A percentile compares a stretch with the other conserved stretches of the same genome.
These are phyloP conservation scores for Penicillium taxi DNA, from an alignment of 495 filamentous ascomycete genomes.

Conservation along the genomic window DNA sequence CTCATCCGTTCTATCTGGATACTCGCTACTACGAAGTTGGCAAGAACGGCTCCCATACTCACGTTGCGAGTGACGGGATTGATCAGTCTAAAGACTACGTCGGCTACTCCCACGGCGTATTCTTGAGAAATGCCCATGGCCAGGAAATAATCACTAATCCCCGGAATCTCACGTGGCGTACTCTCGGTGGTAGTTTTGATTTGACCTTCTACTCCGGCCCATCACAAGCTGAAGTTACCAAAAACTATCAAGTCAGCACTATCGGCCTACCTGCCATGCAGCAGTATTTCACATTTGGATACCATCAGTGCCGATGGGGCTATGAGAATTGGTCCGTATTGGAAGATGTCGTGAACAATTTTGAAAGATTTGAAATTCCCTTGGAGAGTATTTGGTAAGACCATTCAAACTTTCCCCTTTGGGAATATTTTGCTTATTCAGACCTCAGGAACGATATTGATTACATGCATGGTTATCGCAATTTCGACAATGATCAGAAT, in stretches of 20 bases:
- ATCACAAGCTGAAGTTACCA: constrained; percentile 47
- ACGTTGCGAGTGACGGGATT: constrained; percentile 47
- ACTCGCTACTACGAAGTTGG: constrained; percentile 56
- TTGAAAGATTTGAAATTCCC: constrained; percentile 53
- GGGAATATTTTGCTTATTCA: neutral
- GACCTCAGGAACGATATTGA: constrained; percentile 48
- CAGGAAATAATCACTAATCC: constrained; percentile 64
- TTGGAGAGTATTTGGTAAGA: constrained; percentile 60
- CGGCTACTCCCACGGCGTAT: constrained; percentile 55
- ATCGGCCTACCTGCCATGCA: constrained; percentile 57
- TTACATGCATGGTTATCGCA: constrained; percentile 50
- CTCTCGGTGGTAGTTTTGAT: constrained; percentile 55
- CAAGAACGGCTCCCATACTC: constrained; percentile 42
- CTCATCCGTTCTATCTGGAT: constrained; percentile 56
- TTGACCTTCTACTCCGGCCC: constrained; percentile 57
- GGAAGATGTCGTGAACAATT: constrained; percentile 49
- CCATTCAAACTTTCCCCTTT: neutral
- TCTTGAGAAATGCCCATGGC: constrained; percentile 59
- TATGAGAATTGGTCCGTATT: constrained; percentile 52
- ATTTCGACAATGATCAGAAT: constrained; percentile 50
- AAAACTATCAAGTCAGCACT: constrained; percentile 47
- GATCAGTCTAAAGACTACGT: constrained; percentile 49
- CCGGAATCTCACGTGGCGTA: constrained; percentile 67
- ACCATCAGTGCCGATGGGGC: constrained; percentile 60
- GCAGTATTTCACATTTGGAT: constrained; percentile 55